Base-by-base conservation (phyloP, 1,139 yeast species). In the Arxiozyma heterogenica region DNA sequence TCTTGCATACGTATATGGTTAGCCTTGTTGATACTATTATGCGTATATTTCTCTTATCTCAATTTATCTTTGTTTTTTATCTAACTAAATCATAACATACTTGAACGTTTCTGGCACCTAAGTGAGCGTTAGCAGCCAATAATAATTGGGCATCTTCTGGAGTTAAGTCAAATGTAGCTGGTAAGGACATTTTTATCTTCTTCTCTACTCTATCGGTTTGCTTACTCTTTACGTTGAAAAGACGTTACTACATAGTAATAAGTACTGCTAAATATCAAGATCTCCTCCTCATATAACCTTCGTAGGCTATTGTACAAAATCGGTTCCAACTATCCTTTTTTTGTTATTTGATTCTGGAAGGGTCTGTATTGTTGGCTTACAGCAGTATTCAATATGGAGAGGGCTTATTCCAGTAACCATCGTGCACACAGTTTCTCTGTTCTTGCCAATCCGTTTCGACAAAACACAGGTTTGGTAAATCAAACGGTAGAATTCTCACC, bases 71-170 rank as follows among this genome's bases (percentile, higher is more conserved):
- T 34, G 6, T 34, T 11, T 11, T 6, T 12, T 12, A 34, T 43
- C n/a, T 43, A 43, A 43, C 4, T 34, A 46, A 18, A 22, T 21
- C 20, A 45, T 53, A 61, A 82, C 88, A 78, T 83, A 84, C 94
- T 82, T 93, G 97, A 76, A 93, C 95, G 89, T 94, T 94, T 90
- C 93, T 93, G 76, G 98, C 85, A 78, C 99, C 99, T 78, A 93
- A 87, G 85, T 94, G 99, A 73, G 86, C 93, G 89, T 93, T 93
- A 78, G 99, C 99, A 77, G 99, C 98, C 81, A 94, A 86, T 81
- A 94, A 86, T 78, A 93, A 89, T 85, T 93, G 94, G 82, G 96
- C 96, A 82, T 93, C 98, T 82, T 91, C 97, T 80, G 94, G 91
- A 78, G 97, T 84, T 78, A 83, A 83, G 70, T 74, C 93, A 80